These are phyloP conservation scores for Petasospora fabianii DNA, from an alignment of 1,139 yeast genomes.

Conservation along the genomic window DNA sequence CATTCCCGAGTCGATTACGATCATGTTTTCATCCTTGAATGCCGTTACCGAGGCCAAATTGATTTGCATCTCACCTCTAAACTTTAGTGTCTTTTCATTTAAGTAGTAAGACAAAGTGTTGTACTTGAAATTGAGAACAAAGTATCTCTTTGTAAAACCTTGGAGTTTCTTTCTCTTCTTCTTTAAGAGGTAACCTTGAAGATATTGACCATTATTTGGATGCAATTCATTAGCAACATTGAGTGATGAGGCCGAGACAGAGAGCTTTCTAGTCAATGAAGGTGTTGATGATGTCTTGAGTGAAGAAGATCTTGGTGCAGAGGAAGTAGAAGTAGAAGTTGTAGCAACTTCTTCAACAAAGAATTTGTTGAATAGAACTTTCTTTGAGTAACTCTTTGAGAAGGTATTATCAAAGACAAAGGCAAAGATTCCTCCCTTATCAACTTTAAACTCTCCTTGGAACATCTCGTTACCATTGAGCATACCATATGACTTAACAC, in stretches of 20 bases:
- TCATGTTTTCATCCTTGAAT: slow-evolving; percentile 59
- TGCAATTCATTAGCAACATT: slow-evolving; percentile 24
- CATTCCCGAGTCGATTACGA: slow-evolving; percentile 90
- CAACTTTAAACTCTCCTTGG: slow-evolving; percentile 58
- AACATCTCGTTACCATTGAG: slow-evolving; percentile 52
- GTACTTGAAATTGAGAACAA: slow-evolving; percentile 74
- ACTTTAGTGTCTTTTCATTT: slow-evolving; percentile 61
- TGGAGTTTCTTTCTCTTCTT: slow-evolving; percentile 78
- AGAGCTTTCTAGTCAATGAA: slow-evolving; percentile 12
- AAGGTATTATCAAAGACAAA: slow-evolving; percentile 91
- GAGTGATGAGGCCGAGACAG: slow-evolving; percentile 25
- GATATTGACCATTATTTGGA: slow-evolving; percentile 54
- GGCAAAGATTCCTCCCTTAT: slow-evolving; percentile 58
- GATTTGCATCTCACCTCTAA: slow-evolving; percentile 92
- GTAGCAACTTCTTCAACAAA: slow-evolving; percentile 24
- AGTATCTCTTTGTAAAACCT: slow-evolving; percentile 83
- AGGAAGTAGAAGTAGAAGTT: neutral
- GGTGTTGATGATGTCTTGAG: neutral
- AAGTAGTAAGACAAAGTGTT: slow-evolving; percentile 82
- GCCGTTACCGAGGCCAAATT: slow-evolving; percentile 79
- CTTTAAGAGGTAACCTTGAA: slow-evolving; percentile 76
- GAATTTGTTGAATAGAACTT: slow-evolving; percentile 57
- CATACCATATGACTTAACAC: slow-evolving; percentile 45
- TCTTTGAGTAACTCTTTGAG: slow-evolving; percentile 80
- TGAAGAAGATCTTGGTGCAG: neutral